phyloP scores from a whole-genome alignment of 352 stramenopile genomes.

The Pythium angustatum region DNA sequence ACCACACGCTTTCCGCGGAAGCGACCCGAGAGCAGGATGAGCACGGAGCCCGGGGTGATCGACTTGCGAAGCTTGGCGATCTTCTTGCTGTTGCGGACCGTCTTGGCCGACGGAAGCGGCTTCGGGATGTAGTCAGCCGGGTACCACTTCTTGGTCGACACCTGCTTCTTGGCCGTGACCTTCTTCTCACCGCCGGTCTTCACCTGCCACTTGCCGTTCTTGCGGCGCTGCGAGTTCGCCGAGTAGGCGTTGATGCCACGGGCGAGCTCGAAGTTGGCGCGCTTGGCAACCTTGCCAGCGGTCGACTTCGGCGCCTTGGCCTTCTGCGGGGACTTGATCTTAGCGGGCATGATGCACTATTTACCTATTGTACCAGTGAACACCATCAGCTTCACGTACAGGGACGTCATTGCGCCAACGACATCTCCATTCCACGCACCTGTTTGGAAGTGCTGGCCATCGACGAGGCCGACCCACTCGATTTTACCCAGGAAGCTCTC shows the following conservation, averaged over 20 bases:
- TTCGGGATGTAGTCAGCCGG: slow-evolving; percentile 78
- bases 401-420: background rate
- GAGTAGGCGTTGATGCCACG: slow-evolving; percentile 79
- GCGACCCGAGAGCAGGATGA: slow-evolving; percentile 97
- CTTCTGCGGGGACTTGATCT: slow-evolving; percentile 32
- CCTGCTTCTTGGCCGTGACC: slow-evolving; percentile 34
- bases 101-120: slow-evolving; percentile 74
- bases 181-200: slow-evolving; percentile 38
- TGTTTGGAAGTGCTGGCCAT: slow-evolving; percentile 31
- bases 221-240: slow-evolving; percentile 61
- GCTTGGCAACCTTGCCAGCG: slow-evolving; percentile 38
- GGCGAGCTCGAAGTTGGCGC: slow-evolving; percentile 64
- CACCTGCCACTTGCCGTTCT: slow-evolving; percentile 48
- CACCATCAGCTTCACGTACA: background rate
- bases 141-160: slow-evolving; percentile 58
- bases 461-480: background rate
- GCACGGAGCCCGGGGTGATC: slow-evolving; percentile 96
- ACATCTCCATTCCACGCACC: slow-evolving; percentile 16
- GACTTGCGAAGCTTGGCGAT: slow-evolving; percentile 93
- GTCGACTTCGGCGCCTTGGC: slow-evolving; percentile 12
- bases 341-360: slow-evolving; percentile 34
- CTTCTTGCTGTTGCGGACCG: slow-evolving; percentile 82
- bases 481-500: background rate
- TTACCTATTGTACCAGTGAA: slow-evolving; percentile 15
- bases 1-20: slow-evolving; percentile 99